Base-by-base conservation (phyloP, 2,329 filamentous ascomycete species). In the Didymella keratinophila region DNA sequence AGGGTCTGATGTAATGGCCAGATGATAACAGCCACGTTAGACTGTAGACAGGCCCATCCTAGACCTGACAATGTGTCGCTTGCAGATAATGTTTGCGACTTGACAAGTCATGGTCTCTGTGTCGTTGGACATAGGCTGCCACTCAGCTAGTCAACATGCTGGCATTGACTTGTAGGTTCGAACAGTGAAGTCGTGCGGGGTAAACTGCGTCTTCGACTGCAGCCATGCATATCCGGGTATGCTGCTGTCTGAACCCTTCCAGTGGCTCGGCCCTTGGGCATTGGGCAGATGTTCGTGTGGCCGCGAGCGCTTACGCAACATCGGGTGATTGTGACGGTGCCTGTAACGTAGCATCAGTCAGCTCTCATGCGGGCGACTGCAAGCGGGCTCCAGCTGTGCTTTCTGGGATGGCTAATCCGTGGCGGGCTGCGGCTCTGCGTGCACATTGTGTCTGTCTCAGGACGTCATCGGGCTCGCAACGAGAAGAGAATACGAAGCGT, bases 261-360 rank as follows among this genome's bases (percentile, higher is more conserved):
- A 48, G 47, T 56, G 46, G 60, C 52, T 56, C 57, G 53, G 47
- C 52, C 28, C 20, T 39, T 60, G 58, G 60, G 63, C 61, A 60
- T 63, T 63, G 58, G 61, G 50, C 61, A 56, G 39, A 51, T 32
- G 51, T 58, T 60, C 51, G 36, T 32, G 27, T 44, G 52, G 57
- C 28, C 7, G 23, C 46, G 46, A 46, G 54, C 9, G 44, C 46
- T 42, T 52, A 52, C 43, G 56, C 52, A 45, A 51, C 34, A 27
- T 39, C 34, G 25, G 20, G 18, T 42, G 37, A 47, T 28, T 28
- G 34, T 16, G 14, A 53, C n/a, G 34, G 28, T 28, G 28, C 14
- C 23, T 36, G 18, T 8, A 30, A 37, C 27, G 21, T 20, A 23
- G 46, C 16, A n/a, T 58, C 39, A 14, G 6, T 28, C 21, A 39